Base-by-base conservation (phyloP, 2,329 filamentous ascomycete species). In the Aspergillus fructus region DNA sequence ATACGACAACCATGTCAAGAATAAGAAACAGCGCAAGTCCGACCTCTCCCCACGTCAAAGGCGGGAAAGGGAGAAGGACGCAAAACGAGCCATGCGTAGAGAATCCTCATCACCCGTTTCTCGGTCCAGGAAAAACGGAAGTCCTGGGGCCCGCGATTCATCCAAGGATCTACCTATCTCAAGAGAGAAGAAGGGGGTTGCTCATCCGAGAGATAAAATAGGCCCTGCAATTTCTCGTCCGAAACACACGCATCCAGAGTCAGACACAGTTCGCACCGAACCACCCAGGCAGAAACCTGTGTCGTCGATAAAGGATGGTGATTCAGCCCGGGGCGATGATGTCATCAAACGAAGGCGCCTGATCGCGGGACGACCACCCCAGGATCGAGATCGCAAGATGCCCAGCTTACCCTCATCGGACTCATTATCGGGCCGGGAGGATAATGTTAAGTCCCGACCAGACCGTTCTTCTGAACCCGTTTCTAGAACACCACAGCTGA, bases 391-490 rank as follows among this genome's bases (percentile, higher is more conserved):
- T 24, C 64, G 67, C 37, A 67, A 70, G 51, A 63, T 69, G 42
- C 68, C 71, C 9, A 77, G 75, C 54, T 54, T 76, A 7, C 68
- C 75, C 43, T 76, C 74, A 4, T 74, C 74, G 5, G 75, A 78
- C 61, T 75, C 74, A 12, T 52, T 74, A 41, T 75, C 74, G 39
- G 68, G 74, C 19, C 71, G 73, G 2, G 74, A 77, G 46, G 75
- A 76, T 55, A 59, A 54, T 23, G 59, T 63, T 9, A 75, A 70
- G 57, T 48, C 71, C 0, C 73, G 70, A 33, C 53, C 62, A 30
- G 69, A 73, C 24, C 66, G 62, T 49, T 62, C 67, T 4, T 54
- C 46, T 19, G 69, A 71, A 48, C 55, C 67, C 21, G 50, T 58
- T n/a, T 59, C 61, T 45, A 62, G 59, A 56, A 53, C 40, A 15